Evolutionary conservation across 331 rosid species (phyloP).

Genomic region (Acacia concinna): DNA sequence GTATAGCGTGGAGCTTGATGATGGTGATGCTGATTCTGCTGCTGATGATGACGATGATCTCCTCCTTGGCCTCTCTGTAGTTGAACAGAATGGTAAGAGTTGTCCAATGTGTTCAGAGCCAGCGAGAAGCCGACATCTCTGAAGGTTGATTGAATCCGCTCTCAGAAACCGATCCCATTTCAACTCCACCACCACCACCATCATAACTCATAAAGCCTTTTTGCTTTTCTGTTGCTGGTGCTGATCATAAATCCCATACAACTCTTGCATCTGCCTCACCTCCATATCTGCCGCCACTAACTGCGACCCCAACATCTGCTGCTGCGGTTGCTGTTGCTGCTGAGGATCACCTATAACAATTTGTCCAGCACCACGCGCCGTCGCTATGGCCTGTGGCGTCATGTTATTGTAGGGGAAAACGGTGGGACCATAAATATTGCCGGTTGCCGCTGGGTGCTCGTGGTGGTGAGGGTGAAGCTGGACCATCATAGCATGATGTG

Average conservation of each 20-base stretch:
- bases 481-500: conserved; percentile 1
- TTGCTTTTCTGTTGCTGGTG: conserved; percentile 11
- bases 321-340: no score
- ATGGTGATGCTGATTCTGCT: not conserved
- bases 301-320: no score
- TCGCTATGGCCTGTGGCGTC: not conserved
- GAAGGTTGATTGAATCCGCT: conserved; percentile 38
- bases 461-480: not conserved
- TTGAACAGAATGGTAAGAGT: conserved; percentile 42
- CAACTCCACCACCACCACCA: no score
- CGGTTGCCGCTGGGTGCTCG: no score
- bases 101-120: conserved; percentile 47
- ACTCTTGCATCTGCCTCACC: conserved; percentile 43
- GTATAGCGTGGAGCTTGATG: not conserved
- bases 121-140: conserved; percentile 47
- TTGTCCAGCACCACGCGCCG: not conserved
- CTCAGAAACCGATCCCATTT: conserved; percentile 15
- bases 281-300: conserved; percentile 36
- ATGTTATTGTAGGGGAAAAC: conserved; percentile 30
- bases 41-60: conserved; percentile 18
- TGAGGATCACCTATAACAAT: conserved; percentile 42
- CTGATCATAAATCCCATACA: conserved; percentile 44
- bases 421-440: conserved; percentile 27
- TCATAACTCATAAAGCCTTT: conserved; percentile 37
- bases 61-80: conserved; percentile 33